phyloP scores from a whole-genome alignment of 768 basidiomycete species.

The Kwoniella mangroviensis region DNA sequence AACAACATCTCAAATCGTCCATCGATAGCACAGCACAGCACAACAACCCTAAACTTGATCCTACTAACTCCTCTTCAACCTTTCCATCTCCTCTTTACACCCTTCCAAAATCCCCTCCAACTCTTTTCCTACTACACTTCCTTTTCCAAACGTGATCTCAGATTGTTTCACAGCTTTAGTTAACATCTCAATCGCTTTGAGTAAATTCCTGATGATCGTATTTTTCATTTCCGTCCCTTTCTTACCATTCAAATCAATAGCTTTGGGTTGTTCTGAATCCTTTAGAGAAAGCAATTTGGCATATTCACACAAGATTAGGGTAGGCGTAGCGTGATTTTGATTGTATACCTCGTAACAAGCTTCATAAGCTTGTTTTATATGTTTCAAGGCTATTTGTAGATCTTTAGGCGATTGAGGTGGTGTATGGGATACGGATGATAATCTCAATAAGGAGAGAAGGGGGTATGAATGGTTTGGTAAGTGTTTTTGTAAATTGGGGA shows the following conservation, averaged over 20 bases:
- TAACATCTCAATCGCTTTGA: constrained; percentile 70
- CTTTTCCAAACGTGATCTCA: constrained; percentile 71
- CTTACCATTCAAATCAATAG: too few species aligned
- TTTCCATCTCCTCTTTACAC: constrained; percentile 71
- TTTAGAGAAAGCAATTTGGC: constrained; percentile 70
- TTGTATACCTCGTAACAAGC: constrained; percentile 66
- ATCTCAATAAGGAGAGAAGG: constrained; percentile 72
- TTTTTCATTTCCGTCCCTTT: constrained; percentile 1
- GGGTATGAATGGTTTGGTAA: constrained; percentile 75
- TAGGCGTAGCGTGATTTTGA: constrained; percentile 76
- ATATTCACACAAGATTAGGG: constrained; percentile 74
- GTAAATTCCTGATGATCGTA: constrained; percentile 61
- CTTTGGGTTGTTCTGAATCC: constrained; percentile 6
- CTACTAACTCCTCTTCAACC: not conserved
- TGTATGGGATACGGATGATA: constrained; percentile 67
- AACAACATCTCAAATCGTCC: not conserved
- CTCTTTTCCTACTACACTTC: constrained; percentile 71
- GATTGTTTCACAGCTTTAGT: constrained; percentile 68
- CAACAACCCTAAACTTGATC: not conserved
- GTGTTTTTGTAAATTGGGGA: constrained; percentile 67
- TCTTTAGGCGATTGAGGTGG: constrained; percentile 56
- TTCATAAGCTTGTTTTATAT: constrained; percentile 63
- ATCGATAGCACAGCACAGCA: not conserved
- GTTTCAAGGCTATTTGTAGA: constrained; percentile 20
- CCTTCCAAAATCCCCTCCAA: constrained; percentile 67